Base-by-base conservation (phyloP, 2,329 filamentous ascomycete genomes). In the Arthrobotrys megalospora region DNA sequence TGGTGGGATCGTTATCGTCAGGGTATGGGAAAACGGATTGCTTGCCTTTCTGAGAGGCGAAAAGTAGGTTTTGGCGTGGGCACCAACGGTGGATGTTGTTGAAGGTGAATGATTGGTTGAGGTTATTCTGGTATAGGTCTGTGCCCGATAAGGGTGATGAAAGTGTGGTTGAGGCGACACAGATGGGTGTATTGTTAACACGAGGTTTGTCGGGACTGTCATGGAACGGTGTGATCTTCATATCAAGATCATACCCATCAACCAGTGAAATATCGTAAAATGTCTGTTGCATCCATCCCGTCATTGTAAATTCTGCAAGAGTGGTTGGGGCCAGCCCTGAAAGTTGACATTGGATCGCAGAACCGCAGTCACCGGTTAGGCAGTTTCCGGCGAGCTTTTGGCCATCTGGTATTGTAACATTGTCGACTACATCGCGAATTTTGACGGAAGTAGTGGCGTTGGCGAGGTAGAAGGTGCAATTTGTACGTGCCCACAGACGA, bases 251-350 rank as follows among this genome's bases (percentile, higher is more conserved):
- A 87, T 95, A 95, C 60, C 93, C 93, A 82, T 96, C 93, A 21
- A 96, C 93, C 1, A 95, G 87, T 47, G 92, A 94, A 80, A 96
- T 92, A 83, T 96, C 93, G 85, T 94, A 95, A 83, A 93, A 96
- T 8, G 90, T 91, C 82, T 94, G 91, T 21, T 86, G 86, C 50
- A 87, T 85, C 34, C 91, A 90, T 32, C 91, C 91, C 62, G 89
- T 88, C 14, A 95, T 87, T 68, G 91, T 93, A 84, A 96, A 94
- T 83, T 96, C 93, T 45, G 91, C 92, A 11, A 96, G 88, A 0
- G 92, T 94, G 12, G 90, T 90, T 10, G 93, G 93, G 34, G 90
- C 88, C 71, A 89, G 87, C 16, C 93, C 92, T 79, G 91, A 89
- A 81, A 89, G 89, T 81, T 88, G 86, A 85, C 92, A 96, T 82